Base-by-base conservation (phyloP, 805 yeast species). In the Maudiozyma barnettii region DNA sequence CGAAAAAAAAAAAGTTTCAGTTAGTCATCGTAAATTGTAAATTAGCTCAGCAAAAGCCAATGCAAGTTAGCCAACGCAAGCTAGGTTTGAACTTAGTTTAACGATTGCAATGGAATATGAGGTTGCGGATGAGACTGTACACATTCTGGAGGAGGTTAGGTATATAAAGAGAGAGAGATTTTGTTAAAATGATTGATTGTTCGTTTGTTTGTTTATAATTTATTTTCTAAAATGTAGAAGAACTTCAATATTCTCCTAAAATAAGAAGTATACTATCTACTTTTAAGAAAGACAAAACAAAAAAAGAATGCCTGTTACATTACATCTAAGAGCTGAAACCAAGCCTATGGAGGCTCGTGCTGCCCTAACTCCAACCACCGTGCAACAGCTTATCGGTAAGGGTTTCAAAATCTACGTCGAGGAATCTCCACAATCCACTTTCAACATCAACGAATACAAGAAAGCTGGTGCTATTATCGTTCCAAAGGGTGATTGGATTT, bases 291-390 rank as follows among this genome's bases (percentile, higher is more conserved):
- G 36, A 14, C 18, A 14, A 33, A 14, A 33, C 36, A 14, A 33
- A 33, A 16, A 10, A 33, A 16, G 18, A 16, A 51, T 51, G 56
- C 63, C 75, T 54, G 87, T 84, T 36, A 80, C 75, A 45, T 72
- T 93, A 54, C 99, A 93, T 61, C 73, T 93, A 52, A 84, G 99
- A 74, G 97, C 97, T 31, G 99, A 93, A 68, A 85, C 93, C 60
- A 93, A 93, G 78, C 96, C 98, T 23, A 71, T 88, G 60, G 99
- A 93, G 72, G 96, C 95, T 52, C 84, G 99, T 73, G 95, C 98
- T 40, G 97, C 96, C 41, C 75, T 93, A 58, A 89, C 99, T 1
- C 99, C 99, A 30, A 69, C 87, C 40, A 86, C 96, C 38, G 82
- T 95, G 56, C 84, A 86, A 69, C 76, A 81, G 58, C 75, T 93